Evolutionary conservation across 2,329 filamentous ascomycete genomes (phyloP).

Genomic region (Epicoccum nigrum): DNA sequence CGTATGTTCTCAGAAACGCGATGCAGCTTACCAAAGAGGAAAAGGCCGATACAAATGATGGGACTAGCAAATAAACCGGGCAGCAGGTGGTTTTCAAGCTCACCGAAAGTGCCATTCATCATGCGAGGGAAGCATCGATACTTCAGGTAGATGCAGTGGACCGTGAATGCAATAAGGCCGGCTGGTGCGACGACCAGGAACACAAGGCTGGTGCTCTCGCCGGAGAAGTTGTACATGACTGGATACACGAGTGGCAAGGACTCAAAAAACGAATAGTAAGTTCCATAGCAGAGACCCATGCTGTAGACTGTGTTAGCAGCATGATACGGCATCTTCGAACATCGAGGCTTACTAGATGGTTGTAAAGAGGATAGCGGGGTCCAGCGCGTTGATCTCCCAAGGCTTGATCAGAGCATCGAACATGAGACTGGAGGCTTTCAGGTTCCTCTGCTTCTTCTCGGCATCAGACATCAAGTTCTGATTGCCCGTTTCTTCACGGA

Average conservation of each 20-base stretch:
- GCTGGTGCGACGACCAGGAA: slow-evolving; percentile 81
- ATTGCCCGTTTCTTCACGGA: slow-evolving; percentile 72
- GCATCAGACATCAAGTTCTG: slow-evolving; percentile 73
- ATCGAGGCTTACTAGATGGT: slow-evolving; percentile 63
- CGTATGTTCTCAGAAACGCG: neutral
- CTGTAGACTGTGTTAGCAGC: neutral
- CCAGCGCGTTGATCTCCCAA: slow-evolving; percentile 80
- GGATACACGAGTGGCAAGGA: slow-evolving; percentile 69
- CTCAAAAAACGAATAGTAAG: slow-evolving; percentile 77
- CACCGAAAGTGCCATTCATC: slow-evolving; percentile 71
- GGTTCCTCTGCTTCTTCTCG: slow-evolving; percentile 68
- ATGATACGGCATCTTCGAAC: neutral
- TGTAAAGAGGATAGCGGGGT: slow-evolving; percentile 83
- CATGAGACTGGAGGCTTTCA: slow-evolving; percentile 47
- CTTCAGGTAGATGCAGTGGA: slow-evolving; percentile 75
- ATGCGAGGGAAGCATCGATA: slow-evolving; percentile 68
- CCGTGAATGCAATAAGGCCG: slow-evolving; percentile 68
- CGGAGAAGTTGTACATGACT: slow-evolving; percentile 74
- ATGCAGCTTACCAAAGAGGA: slow-evolving; percentile 61
- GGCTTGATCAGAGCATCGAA: slow-evolving; percentile 69
- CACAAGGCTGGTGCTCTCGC: slow-evolving; percentile 77
- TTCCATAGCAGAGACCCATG: slow-evolving; percentile 78
- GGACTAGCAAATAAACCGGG: slow-evolving; percentile 64
- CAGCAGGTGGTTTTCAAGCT: slow-evolving; percentile 72
- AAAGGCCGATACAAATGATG: slow-evolving; percentile 67